These are phyloP conservation scores for Penicillium egyptiacum DNA, from an alignment of 495 filamentous ascomycete genomes.

Conservation along the genomic window DNA sequence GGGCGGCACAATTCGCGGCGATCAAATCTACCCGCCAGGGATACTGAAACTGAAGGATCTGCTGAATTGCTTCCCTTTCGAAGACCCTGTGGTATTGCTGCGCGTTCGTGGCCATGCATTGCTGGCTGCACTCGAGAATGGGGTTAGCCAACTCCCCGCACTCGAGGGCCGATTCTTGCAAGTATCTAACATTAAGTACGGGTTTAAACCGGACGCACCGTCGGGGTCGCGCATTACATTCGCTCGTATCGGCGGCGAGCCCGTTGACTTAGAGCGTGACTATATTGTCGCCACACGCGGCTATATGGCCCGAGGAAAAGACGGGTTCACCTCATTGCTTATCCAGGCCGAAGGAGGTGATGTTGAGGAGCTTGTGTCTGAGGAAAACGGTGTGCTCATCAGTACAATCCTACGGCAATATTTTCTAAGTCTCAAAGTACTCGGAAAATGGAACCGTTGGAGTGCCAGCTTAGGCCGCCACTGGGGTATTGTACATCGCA, in stretches of 20 bases:
- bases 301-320: conserved; percentile 85
- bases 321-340: conserved; percentile 75
- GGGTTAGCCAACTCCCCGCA: conserved; percentile 73
- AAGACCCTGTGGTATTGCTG: conserved; percentile 83
- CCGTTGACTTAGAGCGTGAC: conserved; percentile 56
- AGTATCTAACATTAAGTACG: conserved; percentile 75
- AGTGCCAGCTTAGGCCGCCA: conserved; percentile 55
- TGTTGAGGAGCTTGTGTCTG: conserved; percentile 73
- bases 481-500: conserved; percentile 60
- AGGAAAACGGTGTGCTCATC: conserved; percentile 84
- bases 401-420: conserved; percentile 84
- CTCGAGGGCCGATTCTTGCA: conserved; percentile 75
- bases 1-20: conserved; percentile 83
- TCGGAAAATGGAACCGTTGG: conserved; percentile 73
- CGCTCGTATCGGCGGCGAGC: conserved; percentile 57
- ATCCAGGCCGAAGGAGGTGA: conserved; percentile 66
- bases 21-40: conserved; percentile 83
- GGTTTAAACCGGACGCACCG: conserved; percentile 61
- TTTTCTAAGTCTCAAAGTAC: conserved; percentile 77
- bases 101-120: conserved; percentile 65
- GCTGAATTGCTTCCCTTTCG: conserved; percentile 81
- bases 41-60: conserved; percentile 75
- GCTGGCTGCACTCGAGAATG: conserved; percentile 77
- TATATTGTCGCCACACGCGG: conserved; percentile 76
- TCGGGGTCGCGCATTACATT: conserved; percentile 61